Evolutionary conservation across 805 yeast genomes (phyloP), one percentile per base, ranked within the genome.

Genomic region (Pichia scutulata): DNA sequence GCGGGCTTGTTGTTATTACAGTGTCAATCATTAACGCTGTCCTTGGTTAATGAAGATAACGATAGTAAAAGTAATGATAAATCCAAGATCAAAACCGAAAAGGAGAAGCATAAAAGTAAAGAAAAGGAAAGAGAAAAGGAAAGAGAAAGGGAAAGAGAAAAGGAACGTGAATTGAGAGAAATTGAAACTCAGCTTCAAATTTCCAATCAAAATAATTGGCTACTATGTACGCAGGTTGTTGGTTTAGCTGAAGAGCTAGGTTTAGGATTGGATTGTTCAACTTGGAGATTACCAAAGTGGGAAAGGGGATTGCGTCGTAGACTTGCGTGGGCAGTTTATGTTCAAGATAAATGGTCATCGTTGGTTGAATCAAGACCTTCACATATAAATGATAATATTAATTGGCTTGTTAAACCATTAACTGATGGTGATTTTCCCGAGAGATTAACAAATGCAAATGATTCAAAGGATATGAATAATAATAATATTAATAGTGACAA

Each of bases 251-350:
- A 92, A 66, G 96, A 92, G 57, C 70, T 92, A 18, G 97, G 98
- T 0, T 70, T 92, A 12, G 96, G 96, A 0, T 72, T 88, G n/a
- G 92, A 90, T 61, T 90, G 97, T 60, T 81, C 84, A 51, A 78
- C 77, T 55, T 92, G 99, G 99, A 82, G 86, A 60, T 69, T 92
- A 36, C 98, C 98, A 0, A 83, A 84, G 58, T 93, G 98, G 98
- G 99, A 92, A 62, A 74, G 95, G 46, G 95, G 95, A 7, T 69
- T 92, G 45, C 74, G 99, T 47, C 78, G 88, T 58, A 73, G 98
- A 52, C 68, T 92, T 45, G 96, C 97, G 0, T 92, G 99, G 98
- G 97, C 97, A 0, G 93, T 89, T 1, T 92, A 81, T 73, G 72
- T 86, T 47, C 95, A 89, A 65, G 97, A 89, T 61, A 89, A 90